These are phyloP conservation scores for Xenoacremonium recifei DNA, from an alignment of 2,329 filamentous ascomycete species.

Conservation along the genomic window DNA sequence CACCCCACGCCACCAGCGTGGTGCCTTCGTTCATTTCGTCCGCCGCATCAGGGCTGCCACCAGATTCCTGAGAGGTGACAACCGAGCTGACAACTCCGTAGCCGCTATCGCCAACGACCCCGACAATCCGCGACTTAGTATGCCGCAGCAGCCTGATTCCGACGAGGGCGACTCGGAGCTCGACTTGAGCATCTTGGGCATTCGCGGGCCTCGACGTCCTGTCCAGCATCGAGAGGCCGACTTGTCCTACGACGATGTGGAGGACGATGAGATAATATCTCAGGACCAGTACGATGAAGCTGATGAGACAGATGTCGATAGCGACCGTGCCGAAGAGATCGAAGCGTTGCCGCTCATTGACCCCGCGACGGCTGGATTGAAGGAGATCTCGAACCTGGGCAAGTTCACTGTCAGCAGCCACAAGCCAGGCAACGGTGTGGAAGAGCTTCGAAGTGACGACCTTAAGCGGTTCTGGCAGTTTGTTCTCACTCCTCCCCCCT, in stretches of 20 bases:
- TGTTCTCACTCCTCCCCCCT: constrained; percentile 30
- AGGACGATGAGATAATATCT: constrained; percentile 23
- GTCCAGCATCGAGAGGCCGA: constrained; percentile 28
- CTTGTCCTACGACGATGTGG: constrained; percentile 26
- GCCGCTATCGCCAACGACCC: constrained; percentile 28
- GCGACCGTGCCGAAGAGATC: constrained; percentile 34
- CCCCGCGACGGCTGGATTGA: constrained; percentile 56
- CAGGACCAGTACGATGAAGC: constrained; percentile 32
- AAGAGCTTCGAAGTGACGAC: constrained; percentile 72
- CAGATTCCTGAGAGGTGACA: no score
- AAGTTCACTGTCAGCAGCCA: constrained; percentile 80
- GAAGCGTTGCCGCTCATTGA: constrained; percentile 49
- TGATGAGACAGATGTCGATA: constrained; percentile 29
- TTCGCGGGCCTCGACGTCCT: constrained; percentile 27
- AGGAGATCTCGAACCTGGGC: constrained; percentile 82
- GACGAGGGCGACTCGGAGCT: constrained; percentile 37
- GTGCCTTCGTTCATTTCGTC: no score
- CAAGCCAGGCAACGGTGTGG: constrained; percentile 77
- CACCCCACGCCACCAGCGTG: no score
- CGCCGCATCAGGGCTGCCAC: no score
- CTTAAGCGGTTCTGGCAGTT: constrained; percentile 77
- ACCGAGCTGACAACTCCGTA: constrained; percentile 17
- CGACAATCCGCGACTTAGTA: constrained; percentile 33
- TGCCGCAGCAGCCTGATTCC: constrained; percentile 31
- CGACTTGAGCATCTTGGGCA: constrained; percentile 36